A percentile compares a stretch with the other conserved stretches of the same genome.
These are phyloP conservation scores for Phytophthora sojae DNA, from an alignment of 352 stramenopile species.

Conservation along the genomic window DNA sequence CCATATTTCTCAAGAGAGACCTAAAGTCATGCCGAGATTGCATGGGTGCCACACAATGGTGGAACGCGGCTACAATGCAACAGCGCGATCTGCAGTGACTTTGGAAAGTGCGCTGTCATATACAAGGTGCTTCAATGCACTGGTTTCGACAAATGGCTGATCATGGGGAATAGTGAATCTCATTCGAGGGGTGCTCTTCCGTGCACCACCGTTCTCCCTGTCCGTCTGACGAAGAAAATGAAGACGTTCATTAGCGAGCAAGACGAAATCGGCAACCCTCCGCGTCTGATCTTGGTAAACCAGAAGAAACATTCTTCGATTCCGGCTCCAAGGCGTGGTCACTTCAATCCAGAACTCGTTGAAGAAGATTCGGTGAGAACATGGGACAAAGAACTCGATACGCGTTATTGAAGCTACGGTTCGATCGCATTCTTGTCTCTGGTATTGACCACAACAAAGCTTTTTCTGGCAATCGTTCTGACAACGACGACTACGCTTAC, in stretches of 20 bases:
- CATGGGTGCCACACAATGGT: neutral
- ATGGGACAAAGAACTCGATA: neutral
- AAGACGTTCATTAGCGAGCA: neutral
- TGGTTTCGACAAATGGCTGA: neutral
- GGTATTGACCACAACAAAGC: neutral
- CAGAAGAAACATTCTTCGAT: neutral
- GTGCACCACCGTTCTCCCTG: neutral
- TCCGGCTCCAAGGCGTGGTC: neutral
- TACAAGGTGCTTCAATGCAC: neutral
- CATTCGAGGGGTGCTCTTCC: neutral
- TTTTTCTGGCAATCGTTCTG: neutral
- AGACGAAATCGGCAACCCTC: neutral
- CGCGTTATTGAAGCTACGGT: neutral
- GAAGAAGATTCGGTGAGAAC: neutral
- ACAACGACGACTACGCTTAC: neutral
- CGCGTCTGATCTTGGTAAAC: neutral
- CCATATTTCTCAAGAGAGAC: neutral
- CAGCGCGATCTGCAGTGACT: neutral
- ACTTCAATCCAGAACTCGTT: neutral
- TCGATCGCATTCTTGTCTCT: neutral
- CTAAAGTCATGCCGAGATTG: neutral
- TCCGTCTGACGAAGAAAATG: neutral
- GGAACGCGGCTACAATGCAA: neutral
- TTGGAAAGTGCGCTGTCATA: neutral
- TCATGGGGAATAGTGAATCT: neutral